phyloP scores from a whole-genome alignment of 176 grass and related monocot genomes.

The Raddia distichophylla region DNA sequence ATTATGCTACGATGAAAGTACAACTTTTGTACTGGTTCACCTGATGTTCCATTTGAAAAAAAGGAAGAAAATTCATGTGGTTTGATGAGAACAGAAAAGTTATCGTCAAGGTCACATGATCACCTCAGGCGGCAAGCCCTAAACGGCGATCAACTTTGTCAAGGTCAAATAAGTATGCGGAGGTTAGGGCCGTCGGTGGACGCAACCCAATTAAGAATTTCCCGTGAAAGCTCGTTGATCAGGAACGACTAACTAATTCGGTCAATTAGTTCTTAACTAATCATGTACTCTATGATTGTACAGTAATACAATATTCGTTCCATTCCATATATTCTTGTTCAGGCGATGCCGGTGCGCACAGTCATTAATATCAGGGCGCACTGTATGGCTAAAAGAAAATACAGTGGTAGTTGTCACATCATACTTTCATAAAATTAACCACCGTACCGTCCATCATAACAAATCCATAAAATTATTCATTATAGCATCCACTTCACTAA shows the following conservation, averaged over 20 bases:
- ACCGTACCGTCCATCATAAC: no score
- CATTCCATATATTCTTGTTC: slow-evolving; percentile 24
- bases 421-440: no score
- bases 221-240: slow-evolving; percentile 10
- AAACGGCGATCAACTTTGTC: not conserved
- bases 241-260: not conserved
- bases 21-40: not conserved
- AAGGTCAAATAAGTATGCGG: not conserved
- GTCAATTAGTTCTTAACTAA: slow-evolving; percentile 6
- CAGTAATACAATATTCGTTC: not conserved
- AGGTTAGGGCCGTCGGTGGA: not conserved
- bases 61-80: not conserved
- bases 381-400: no score
- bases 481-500: no score
- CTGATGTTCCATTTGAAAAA: not conserved
- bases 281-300: not conserved
- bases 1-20: not conserved
- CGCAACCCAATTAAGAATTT: not conserved
- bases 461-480: no score
- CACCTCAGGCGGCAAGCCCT: not conserved
- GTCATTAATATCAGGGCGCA: not conserved
- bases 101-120: not conserved
- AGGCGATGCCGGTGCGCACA: not conserved
- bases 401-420: no score
- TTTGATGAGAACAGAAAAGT: not conserved